Evolutionary conservation across 441 rosid genomes (phyloP).

Genomic region (Melastoma candidum): DNA sequence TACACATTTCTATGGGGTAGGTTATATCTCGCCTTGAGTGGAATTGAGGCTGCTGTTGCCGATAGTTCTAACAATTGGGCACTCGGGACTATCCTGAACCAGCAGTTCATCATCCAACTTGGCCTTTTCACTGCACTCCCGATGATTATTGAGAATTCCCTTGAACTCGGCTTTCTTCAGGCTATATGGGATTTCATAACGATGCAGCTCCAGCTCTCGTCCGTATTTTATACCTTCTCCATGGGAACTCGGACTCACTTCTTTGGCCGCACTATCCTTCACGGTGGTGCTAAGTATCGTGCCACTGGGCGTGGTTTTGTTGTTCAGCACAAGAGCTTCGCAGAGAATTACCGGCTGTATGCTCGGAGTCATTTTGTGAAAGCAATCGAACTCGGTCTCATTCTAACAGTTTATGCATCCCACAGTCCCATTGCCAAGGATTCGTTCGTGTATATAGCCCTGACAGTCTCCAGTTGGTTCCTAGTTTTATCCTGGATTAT

Average conservation of each 20-base stretch:
- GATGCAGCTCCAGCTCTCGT: slow-evolving; percentile 19
- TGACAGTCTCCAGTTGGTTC: slow-evolving; percentile 18
- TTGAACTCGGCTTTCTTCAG: slow-evolving; percentile 17
- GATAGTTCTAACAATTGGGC: slow-evolving; percentile 11
- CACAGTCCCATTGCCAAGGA: slow-evolving; percentile 16
- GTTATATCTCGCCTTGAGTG: slow-evolving; percentile 14
- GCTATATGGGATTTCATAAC: slow-evolving; percentile 19
- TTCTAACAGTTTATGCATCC: slow-evolving; percentile 14
- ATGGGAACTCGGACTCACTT: slow-evolving; percentile 19
- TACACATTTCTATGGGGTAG: slow-evolving; percentile 14
- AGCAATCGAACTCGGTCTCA: slow-evolving; percentile 14
- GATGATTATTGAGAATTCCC: slow-evolving; percentile 17
- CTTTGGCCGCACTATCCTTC: slow-evolving; percentile 18
- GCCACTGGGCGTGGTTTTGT: slow-evolving; percentile 18
- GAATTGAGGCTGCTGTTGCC: slow-evolving; percentile 13
- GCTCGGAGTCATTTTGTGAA: slow-evolving; percentile 16
- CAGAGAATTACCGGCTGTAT: slow-evolving; percentile 16
- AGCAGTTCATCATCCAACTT: slow-evolving; percentile 17
- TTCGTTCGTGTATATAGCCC: slow-evolving; percentile 13
- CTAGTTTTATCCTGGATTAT: slow-evolving; percentile 15
- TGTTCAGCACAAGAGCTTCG: slow-evolving; percentile 19
- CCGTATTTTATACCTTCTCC: slow-evolving; percentile 15
- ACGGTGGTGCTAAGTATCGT: slow-evolving; percentile 17
- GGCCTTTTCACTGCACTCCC: slow-evolving; percentile 17
- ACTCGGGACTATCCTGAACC: slow-evolving; percentile 14